These are phyloP conservation scores for Pulveroboletus sp. DNA, from an alignment of 768 basidiomycete genomes.

Conservation along the genomic window DNA sequence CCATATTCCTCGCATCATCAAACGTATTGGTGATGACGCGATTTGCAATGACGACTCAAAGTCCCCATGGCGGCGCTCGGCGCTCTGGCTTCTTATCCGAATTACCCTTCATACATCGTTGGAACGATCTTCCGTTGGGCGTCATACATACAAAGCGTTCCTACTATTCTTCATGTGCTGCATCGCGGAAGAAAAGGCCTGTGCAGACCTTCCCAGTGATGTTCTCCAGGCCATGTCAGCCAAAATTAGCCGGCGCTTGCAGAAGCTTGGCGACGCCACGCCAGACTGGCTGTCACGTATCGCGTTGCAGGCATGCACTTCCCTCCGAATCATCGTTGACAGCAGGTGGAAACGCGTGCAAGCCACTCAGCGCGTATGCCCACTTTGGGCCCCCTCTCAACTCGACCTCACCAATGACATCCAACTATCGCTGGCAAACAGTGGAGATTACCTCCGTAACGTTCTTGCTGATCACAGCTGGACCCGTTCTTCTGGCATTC, in stretches of 20 bases:
- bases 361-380: conserved; percentile 18
- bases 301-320: conserved; percentile 33
- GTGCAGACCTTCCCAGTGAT: conserved; percentile 19
- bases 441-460: conserved; percentile 27
- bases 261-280: conserved; percentile 24
- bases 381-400: conserved; percentile 28
- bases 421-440: conserved; percentile 31
- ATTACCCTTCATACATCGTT: conserved; percentile 35
- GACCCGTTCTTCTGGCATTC: conserved; percentile 1
- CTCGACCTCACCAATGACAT: conserved; percentile 32
- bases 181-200: conserved; percentile 21
- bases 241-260: conserved; percentile 26
- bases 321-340: conserved; percentile 22
- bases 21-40: conserved; percentile 34
- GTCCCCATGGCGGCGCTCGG: conserved; percentile 36
- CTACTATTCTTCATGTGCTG: conserved; percentile 39
- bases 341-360: conserved; percentile 35
- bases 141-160: conserved; percentile 44
- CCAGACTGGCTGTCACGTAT: conserved; percentile 35
- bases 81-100: conserved; percentile 37
- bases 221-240: conserved; percentile 27
- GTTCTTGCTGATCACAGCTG: conserved; percentile 4
- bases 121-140: conserved; percentile 3
- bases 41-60: conserved; percentile 9
- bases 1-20: conserved; percentile 24